Conservation (phyloP, 1,139 yeast genomes). For the Torulaspora globosa region DNA sequence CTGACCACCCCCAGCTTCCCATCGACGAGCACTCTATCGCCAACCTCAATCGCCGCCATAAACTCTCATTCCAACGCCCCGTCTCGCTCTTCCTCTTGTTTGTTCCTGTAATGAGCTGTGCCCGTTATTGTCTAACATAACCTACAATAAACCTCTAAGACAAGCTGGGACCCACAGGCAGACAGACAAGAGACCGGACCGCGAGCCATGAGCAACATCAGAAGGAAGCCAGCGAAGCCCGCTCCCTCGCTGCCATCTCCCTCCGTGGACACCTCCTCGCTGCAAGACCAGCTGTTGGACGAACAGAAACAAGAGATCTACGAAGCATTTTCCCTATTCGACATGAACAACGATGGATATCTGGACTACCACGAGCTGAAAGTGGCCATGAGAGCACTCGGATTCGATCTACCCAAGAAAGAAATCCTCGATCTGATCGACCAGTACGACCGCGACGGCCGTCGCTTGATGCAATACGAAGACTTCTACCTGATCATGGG, state of each 20-base stretch:
- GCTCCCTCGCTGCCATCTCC: constrained; percentile 14
- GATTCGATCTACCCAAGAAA: constrained; percentile 77
- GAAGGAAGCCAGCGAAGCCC: constrained; percentile 13
- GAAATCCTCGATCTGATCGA: constrained; percentile 78
- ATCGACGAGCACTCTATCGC: constrained; percentile 44
- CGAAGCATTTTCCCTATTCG: constrained; percentile 91
- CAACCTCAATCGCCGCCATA: constrained; percentile 32
- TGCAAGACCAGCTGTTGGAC: constrained; percentile 59
- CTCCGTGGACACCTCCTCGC: constrained; percentile 14
- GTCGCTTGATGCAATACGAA: constrained; percentile 69
- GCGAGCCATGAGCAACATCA: constrained; percentile 12
- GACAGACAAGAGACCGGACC: background rate
- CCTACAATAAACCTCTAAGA: background rate
- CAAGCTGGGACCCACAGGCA: background rate
- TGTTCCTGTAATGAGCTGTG: background rate
- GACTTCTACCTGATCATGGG: constrained; percentile 68
- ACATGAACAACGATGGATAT: constrained; percentile 85
- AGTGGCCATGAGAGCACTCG: constrained; percentile 89
- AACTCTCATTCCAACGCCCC: background rate
- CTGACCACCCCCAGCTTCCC: constrained; percentile 46
- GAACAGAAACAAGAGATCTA: constrained; percentile 91
- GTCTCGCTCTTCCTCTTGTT: background rate
- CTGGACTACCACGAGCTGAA: constrained; percentile 90
- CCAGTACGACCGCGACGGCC: constrained; percentile 75
- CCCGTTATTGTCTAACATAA: background rate